These are phyloP conservation scores for Mycosphaerella sp. DNA, from an alignment of 2,329 filamentous ascomycete species.

Conservation along the genomic window DNA sequence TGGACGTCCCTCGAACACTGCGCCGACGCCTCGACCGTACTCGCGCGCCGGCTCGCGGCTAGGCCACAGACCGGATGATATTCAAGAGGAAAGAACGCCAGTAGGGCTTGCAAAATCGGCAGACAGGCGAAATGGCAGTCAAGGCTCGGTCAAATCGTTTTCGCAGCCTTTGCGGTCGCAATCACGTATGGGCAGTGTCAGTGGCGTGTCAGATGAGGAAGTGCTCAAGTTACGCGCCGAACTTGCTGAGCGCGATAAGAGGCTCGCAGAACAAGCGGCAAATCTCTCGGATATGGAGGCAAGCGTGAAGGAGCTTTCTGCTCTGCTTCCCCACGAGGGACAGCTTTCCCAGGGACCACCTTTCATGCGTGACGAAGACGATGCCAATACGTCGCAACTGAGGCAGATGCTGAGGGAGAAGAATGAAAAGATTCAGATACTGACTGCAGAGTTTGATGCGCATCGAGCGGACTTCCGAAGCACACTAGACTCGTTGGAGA, in stretches of 20 bases:
- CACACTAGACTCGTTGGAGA: conserved; percentile 91
- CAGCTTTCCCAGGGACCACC: conserved; percentile 4
- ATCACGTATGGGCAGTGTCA: conserved; percentile 33
- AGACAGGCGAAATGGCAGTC: conserved; percentile 33
- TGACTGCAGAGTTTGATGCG: conserved; percentile 90
- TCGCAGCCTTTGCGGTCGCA: conserved; percentile 32
- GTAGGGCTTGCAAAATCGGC: conserved; percentile 16
- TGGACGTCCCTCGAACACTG: conserved; percentile 36
- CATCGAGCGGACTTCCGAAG: conserved; percentile 94
- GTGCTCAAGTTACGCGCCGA: conserved; percentile 65
- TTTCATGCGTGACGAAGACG: conserved; percentile 58
- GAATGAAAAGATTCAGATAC: conserved; percentile 90
- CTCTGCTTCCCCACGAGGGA: conserved; percentile 57
- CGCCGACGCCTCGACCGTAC: conserved; percentile 39
- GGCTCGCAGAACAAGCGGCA: conserved; percentile 80
- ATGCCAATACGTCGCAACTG: conserved; percentile 54
- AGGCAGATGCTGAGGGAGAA: conserved; percentile 83
- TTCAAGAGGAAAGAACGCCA: conserved; percentile 34
- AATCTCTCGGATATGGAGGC: conserved; percentile 85
- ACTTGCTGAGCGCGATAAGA: conserved; percentile 75
- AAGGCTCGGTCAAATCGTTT: conserved; percentile 38
- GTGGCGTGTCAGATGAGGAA: conserved; percentile 44
- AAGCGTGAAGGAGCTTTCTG: conserved; percentile 73
- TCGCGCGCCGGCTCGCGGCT: conserved; percentile 45
- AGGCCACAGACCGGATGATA: conserved; percentile 38